phyloP scores from a whole-genome alignment of 108 stramenopile species.

The Stephanodiscus triporus region DNA sequence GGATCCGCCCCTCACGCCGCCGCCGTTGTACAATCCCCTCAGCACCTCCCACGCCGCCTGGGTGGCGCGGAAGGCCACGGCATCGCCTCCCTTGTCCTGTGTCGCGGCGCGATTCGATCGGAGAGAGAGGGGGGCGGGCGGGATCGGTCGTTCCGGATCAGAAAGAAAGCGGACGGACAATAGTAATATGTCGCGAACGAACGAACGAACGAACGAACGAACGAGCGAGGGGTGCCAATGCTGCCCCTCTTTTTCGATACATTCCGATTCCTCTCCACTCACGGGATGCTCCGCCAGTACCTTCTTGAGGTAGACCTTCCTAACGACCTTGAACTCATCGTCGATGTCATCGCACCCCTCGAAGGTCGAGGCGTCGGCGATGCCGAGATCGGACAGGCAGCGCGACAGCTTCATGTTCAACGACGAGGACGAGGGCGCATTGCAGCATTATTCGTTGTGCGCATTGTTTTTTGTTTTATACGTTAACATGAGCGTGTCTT shows the following conservation, averaged over 20 bases:
- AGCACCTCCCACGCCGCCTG: slow-evolving; percentile 54
- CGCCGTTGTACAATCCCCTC: slow-evolving; percentile 33
- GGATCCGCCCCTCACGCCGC: slow-evolving; percentile 21
- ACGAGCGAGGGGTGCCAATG: no score
- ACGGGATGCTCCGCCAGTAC: slow-evolving; percentile 42
- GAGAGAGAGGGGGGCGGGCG: background rate
- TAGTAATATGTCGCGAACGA: no score
- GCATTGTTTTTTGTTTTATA: no score
- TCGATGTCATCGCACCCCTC: slow-evolving; percentile 28
- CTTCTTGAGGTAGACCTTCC: slow-evolving; percentile 33
- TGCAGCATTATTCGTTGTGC: no score
- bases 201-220: no score
- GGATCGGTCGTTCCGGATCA: no score
- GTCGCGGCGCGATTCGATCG: background rate
- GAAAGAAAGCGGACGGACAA: no score
- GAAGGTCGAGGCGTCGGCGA: slow-evolving; percentile 36
- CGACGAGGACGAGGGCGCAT: no score
- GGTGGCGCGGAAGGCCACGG: slow-evolving; percentile 43
- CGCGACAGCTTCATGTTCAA: slow-evolving; percentile 9
- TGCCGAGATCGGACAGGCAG: slow-evolving; percentile 16
- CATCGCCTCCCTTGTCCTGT: slow-evolving; percentile 68
- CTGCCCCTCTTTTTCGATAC: no score
- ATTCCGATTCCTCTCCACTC: no score
- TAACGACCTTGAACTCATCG: slow-evolving; percentile 50
- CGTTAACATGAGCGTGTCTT: no score